Conservation (phyloP, 2,329 filamentous ascomycete genomes). For the Coccinonectria pachysandricola region DNA sequence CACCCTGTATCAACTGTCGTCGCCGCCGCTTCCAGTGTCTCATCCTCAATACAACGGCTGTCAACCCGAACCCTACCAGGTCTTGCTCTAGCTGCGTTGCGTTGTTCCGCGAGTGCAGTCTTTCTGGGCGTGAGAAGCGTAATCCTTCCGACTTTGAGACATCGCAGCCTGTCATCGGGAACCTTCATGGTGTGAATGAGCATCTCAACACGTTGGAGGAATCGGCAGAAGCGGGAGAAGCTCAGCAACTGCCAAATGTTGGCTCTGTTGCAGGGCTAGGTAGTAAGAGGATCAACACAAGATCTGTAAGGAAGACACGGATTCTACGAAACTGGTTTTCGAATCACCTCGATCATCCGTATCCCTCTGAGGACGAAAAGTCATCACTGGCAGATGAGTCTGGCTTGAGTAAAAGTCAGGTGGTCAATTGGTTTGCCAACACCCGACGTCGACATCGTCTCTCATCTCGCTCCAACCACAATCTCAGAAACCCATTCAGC, state of each 20-base stretch:
- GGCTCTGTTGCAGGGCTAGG: slow-evolving; percentile 9
- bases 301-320: slow-evolving; percentile 35
- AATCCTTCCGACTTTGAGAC: slow-evolving; percentile 36
- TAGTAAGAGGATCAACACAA: slow-evolving; percentile 25
- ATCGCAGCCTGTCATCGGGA: slow-evolving; percentile 33
- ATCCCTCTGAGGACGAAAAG: slow-evolving; percentile 38
- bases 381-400: slow-evolving; percentile 28
- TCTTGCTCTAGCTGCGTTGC: slow-evolving; percentile 42
- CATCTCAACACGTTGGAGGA: slow-evolving; percentile 11
- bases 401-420: slow-evolving; percentile 33
- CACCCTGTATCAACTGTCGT: slow-evolving; percentile 34
- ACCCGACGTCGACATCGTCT: slow-evolving; percentile 36
- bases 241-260: slow-evolving; percentile 1
- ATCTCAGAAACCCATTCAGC: slow-evolving; percentile 14
- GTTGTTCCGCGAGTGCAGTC: slow-evolving; percentile 38
- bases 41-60: slow-evolving; percentile 34
- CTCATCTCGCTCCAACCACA: slow-evolving; percentile 14
- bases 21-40: slow-evolving; percentile 36
- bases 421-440: slow-evolving; percentile 42
- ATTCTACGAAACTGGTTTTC: slow-evolving; percentile 36
- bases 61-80: slow-evolving; percentile 37
- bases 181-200: slow-evolving; percentile 38
- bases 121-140: slow-evolving; percentile 34
- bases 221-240: slow-evolving; percentile 4
- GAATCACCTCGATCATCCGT: slow-evolving; percentile 34